Evolutionary conservation across 73 alveolate species (phyloP), one percentile per base, ranked within the genome.

Genomic region (Paramecium biaurelia): DNA sequence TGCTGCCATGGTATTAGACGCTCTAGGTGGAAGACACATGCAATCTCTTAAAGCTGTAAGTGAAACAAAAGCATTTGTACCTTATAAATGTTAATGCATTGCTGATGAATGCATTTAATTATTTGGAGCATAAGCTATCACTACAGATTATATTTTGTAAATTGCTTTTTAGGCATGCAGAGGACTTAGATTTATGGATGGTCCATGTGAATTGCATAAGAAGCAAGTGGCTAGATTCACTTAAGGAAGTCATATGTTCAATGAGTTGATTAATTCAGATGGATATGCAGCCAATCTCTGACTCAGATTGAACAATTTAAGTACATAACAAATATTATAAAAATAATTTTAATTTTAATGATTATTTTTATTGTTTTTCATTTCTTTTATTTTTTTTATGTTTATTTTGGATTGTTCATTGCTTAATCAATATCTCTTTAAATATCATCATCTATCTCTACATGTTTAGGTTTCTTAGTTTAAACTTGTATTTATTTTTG

Each of bases 1-100:
- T 67, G 84, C 84, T 14, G 84, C 84, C n/a, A 67, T 67, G 84
- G 38, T 67, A 24, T 67, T 67, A 67, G 84, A 67, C 12, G 12
- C 20, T 30, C 11, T 67, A 30, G 84, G 84, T 12, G 45, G 47
- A 12, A 67, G 84, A 67, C 23, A 67, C 11, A 12, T 67, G 20
- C 49, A 67, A 67, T 30, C 84, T 4, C 84, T 67, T 12, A 67
- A 67, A 67, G 24, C 84, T 67, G 84, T 67, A 4, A 67, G 84
- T 67, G 38, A 67, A 67, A 30, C 49, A 3, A 67, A 67, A 67
- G 38, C 84, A 67, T 67, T 30, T 32, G 84, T 26, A 67, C 38
- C 45, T 15, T 30, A 67, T 26, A 67, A 26, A 30, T 67, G 84
- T 32, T 67, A 67, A 30, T 67, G 84, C 12, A 67, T 67, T 67